Evolutionary conservation across 2,329 filamentous ascomycete genomes (phyloP).

Genomic region (Helicocarpus griseus): DNA sequence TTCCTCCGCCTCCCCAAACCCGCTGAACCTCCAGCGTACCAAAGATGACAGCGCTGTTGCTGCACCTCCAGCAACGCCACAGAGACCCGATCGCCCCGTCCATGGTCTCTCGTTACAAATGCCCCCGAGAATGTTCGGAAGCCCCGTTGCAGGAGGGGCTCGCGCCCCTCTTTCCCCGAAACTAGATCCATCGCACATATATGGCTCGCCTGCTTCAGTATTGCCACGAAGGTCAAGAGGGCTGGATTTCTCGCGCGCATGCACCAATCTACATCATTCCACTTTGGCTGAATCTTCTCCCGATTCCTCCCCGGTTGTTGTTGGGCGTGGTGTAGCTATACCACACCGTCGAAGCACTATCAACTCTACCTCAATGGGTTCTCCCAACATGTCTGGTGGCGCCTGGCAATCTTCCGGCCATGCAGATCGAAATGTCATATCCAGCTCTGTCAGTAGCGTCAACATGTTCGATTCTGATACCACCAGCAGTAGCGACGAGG

Average conservation of each 20-base stretch:
- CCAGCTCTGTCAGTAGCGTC: constrained; percentile 71
- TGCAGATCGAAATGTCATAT: constrained; percentile 59
- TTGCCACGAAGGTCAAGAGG: constrained; percentile 82
- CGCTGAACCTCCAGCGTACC: constrained; percentile 44
- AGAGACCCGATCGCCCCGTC: constrained; percentile 52
- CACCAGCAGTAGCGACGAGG: constrained; percentile 59
- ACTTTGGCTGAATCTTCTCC: constrained; percentile 84
- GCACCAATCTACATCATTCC: constrained; percentile 90
- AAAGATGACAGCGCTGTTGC: constrained; percentile 58
- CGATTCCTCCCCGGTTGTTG: constrained; percentile 80
- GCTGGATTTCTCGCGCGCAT: constrained; percentile 85
- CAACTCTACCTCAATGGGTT: constrained; percentile 44
- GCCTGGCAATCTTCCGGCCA: constrained; percentile 63
- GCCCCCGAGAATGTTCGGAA: constrained; percentile 40
- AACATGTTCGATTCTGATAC: constrained; percentile 72
- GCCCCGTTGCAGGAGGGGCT: constrained; percentile 44
- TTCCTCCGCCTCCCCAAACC: constrained; percentile 50
- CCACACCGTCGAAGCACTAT: constrained; percentile 42
- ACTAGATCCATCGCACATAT: constrained; percentile 72
- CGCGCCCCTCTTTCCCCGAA: constrained; percentile 71
- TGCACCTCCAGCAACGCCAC: constrained; percentile 58
- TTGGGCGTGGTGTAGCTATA: constrained; percentile 55
- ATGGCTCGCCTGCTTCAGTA: constrained; percentile 78
- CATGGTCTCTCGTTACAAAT: constrained; percentile 63
- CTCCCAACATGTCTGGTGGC: constrained; percentile 50